These are phyloP conservation scores for Stagonosporopsis chrysanthemi DNA, from an alignment of 2,329 filamentous ascomycete genomes.

Conservation along the genomic window DNA sequence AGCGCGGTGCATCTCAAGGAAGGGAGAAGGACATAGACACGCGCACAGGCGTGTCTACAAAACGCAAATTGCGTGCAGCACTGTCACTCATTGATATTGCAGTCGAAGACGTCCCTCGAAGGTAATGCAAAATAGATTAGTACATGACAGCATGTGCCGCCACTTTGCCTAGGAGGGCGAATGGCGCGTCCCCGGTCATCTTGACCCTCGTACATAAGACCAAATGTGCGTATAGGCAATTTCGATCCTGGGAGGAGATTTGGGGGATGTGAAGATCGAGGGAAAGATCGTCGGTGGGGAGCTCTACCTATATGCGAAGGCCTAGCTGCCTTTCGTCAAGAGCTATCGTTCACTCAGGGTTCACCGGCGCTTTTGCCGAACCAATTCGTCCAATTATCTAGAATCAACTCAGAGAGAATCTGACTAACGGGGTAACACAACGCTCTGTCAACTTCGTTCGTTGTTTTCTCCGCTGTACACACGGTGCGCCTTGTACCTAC, in stretches of 20 bases:
- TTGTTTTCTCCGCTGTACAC: neutral
- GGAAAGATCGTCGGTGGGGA: constrained; percentile 21
- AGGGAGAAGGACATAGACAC: constrained; percentile 7
- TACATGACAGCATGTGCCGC: constrained; percentile 20
- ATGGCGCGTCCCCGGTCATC: constrained; percentile 17
- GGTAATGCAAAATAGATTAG: constrained; percentile 11
- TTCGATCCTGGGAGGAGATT: constrained; percentile 15
- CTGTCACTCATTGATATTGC: constrained; percentile 12
- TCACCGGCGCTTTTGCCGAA: neutral
- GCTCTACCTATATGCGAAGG: constrained; percentile 16
- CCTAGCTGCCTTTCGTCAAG: neutral
- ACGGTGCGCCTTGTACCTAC: neutral
- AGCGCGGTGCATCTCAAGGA: constrained; percentile 16
- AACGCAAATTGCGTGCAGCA: constrained; percentile 10
- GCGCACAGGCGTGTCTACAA: constrained; percentile 16
- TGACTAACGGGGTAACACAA: neutral
- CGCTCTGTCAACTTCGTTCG: neutral
- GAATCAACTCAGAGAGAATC: neutral
- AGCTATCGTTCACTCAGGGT: constrained; percentile 11
- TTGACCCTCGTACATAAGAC: constrained; percentile 8
- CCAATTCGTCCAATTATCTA: neutral
- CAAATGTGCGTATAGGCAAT: neutral
- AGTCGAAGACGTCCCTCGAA: neutral
- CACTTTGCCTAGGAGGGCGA: constrained; percentile 12
- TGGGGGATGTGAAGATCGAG: constrained; percentile 17